Evolutionary conservation across 345 rosid species (phyloP).

Genomic region (Rhizophora apiculata): DNA sequence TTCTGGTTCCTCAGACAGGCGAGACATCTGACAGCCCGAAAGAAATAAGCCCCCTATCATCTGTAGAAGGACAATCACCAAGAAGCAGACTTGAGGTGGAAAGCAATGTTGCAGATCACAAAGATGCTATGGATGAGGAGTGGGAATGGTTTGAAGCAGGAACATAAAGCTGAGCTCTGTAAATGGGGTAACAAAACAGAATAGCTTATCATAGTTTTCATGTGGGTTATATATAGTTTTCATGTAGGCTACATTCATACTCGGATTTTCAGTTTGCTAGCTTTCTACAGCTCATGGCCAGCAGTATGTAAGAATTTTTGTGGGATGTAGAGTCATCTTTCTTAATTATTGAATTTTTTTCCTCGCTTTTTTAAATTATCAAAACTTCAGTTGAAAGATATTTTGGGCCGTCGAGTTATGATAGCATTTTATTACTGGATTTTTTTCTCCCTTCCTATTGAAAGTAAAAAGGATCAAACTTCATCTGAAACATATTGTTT

Average conservation of each 20-base stretch:
- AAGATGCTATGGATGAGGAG: constrained; percentile 51
- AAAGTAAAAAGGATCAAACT: too few species aligned
- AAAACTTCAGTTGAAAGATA: too few species aligned
- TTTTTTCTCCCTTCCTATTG: too few species aligned
- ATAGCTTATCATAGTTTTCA: background rate
- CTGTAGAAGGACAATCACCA: constrained; percentile 23
- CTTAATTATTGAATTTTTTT: too few species aligned
- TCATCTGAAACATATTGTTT: too few species aligned
- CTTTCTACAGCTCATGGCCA: background rate
- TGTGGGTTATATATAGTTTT: background rate
- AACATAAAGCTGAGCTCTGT: constrained; percentile 11
- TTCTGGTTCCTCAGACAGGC: constrained; percentile 8
- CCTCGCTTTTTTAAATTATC: too few species aligned
- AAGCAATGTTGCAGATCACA: constrained; percentile 15
- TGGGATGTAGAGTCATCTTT: too few species aligned
- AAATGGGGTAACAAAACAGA: constrained; percentile 1
- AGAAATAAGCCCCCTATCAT: constrained; percentile 34
- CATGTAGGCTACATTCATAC: background rate
- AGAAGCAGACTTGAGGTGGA: constrained; percentile 16
- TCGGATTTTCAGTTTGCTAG: background rate
- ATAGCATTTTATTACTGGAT: too few species aligned
- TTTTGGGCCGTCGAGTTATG: too few species aligned
- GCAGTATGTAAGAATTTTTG: too few species aligned
- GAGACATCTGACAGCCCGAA: constrained; percentile 25
- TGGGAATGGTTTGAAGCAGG: constrained; percentile 54